phyloP scores from a whole-genome alignment of 768 basidiomycete species.

The Amanita polypyramis region DNA sequence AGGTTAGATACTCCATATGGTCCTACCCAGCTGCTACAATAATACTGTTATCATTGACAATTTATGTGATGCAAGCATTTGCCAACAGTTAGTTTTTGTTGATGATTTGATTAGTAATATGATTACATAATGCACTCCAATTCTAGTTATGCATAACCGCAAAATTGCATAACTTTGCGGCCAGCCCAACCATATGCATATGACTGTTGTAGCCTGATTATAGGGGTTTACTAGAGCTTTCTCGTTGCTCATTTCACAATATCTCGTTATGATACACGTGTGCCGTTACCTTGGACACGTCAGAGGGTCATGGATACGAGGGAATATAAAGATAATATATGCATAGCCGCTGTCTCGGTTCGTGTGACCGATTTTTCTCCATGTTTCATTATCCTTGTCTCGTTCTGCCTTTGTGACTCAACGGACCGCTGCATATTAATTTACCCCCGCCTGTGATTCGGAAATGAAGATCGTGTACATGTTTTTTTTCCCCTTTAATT shows the following conservation, averaged over 20 bases:
- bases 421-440: not conserved
- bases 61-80: not conserved
- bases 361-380: not conserved
- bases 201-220: too few relatives aligned
- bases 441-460: too few relatives aligned
- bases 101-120: conserved; percentile 1
- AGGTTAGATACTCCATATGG: too few relatives aligned
- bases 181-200: conserved; percentile 1
- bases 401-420: not conserved
- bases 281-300: too few relatives aligned
- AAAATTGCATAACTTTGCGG: not conserved
- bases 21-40: too few relatives aligned
- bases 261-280: too few relatives aligned
- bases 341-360: not conserved
- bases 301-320: too few relatives aligned
- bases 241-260: too few relatives aligned
- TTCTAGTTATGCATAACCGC: not conserved
- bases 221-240: too few relatives aligned
- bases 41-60: not conserved
- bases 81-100: not conserved
- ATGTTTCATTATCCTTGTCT: not conserved
- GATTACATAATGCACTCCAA: not conserved
- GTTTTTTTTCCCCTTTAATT: too few relatives aligned
- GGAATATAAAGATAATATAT: too few relatives aligned
- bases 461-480: too few relatives aligned